Evolutionary conservation across 768 basidiomycete species (phyloP).

Genomic region (Tephrocybe sp.): DNA sequence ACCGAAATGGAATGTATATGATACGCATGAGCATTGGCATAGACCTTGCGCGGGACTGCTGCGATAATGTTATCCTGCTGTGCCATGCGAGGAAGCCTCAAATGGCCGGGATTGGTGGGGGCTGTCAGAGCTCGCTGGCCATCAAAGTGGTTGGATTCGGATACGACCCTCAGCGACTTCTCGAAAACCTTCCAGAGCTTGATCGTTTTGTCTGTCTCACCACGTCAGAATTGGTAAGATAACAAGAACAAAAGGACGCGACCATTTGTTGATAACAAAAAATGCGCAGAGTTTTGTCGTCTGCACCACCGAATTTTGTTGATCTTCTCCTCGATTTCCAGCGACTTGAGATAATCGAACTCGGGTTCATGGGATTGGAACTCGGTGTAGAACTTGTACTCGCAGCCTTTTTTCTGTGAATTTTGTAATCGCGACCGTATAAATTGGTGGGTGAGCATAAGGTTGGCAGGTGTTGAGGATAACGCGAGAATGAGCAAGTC

Average conservation of each 20-base stretch:
- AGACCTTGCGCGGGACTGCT: constrained; percentile 97
- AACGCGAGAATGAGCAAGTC: constrained; percentile 15
- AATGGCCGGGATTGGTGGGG: constrained; percentile 53
- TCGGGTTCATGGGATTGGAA: constrained; percentile 99
- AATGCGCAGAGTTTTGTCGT: constrained; percentile 96
- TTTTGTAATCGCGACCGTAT: constrained; percentile 19
- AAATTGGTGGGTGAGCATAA: constrained; percentile 17
- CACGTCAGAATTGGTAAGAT: constrained; percentile 5
- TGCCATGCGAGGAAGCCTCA: constrained; percentile 87
- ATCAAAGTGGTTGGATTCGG: constrained; percentile 92
- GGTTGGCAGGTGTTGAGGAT: constrained; percentile 9
- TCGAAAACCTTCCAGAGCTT: constrained; percentile 99
- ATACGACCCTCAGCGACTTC: constrained; percentile 91
- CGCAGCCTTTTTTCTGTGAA: constrained; percentile 95
- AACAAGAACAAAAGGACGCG: constrained; percentile 21
- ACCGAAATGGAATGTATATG: constrained; percentile 99
- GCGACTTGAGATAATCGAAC: constrained; percentile 98
- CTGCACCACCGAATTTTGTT: constrained; percentile 99
- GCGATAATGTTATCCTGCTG: constrained; percentile 98
- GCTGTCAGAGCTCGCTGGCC: constrained; percentile 69
- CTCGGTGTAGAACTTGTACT: constrained; percentile 99
- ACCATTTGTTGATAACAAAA: constrained; percentile 97
- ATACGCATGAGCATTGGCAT: constrained; percentile 98
- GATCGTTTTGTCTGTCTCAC: constrained; percentile 89
- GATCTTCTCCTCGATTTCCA: constrained; percentile 99